Percentiles rank a stretch among this genome's conserved stretches.
Evolutionary conservation across 495 filamentous ascomycete species (phyloP).

Genomic region (Aspergillus leporis): DNA sequence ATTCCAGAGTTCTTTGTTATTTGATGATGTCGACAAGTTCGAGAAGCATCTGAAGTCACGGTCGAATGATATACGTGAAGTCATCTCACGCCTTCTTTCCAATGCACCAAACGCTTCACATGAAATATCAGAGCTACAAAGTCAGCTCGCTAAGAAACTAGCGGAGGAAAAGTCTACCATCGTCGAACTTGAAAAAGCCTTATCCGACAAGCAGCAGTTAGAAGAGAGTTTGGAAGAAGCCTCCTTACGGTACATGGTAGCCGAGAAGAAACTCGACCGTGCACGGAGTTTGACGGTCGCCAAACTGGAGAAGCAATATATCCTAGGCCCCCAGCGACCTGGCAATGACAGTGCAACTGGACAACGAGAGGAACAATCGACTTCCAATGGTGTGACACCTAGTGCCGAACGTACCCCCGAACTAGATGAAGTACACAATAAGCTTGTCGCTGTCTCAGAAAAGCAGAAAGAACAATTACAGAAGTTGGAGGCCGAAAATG

Average conservation of each 20-base stretch:
- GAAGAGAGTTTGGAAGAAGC: conserved; percentile 82
- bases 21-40: conserved; percentile 58
- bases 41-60: conserved; percentile 68
- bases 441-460: conserved; percentile 67
- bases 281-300: conserved; percentile 84
- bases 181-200: conserved; percentile 71
- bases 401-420: conserved; percentile 53
- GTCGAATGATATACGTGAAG: conserved; percentile 60
- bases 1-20: conserved; percentile 37
- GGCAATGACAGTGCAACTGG: conserved; percentile 52
- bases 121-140: conserved; percentile 71
- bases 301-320: conserved; percentile 87
- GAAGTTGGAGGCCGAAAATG: conserved; percentile 74
- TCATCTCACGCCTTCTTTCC: conserved; percentile 57
- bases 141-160: conserved; percentile 69
- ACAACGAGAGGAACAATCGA: conserved; percentile 52
- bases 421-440: conserved; percentile 68
- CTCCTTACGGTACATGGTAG: conserved; percentile 86
- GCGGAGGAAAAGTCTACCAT: conserved; percentile 79
- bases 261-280: conserved; percentile 90
- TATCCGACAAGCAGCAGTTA: conserved; percentile 78
- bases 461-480: conserved; percentile 89
- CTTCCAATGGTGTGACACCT: conserved; percentile 57
- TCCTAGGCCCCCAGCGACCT: conserved; percentile 59
- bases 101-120: conserved; percentile 49